Conservation (phyloP, 202 grass and related monocot species). For the Zoysia matrella region DNA sequence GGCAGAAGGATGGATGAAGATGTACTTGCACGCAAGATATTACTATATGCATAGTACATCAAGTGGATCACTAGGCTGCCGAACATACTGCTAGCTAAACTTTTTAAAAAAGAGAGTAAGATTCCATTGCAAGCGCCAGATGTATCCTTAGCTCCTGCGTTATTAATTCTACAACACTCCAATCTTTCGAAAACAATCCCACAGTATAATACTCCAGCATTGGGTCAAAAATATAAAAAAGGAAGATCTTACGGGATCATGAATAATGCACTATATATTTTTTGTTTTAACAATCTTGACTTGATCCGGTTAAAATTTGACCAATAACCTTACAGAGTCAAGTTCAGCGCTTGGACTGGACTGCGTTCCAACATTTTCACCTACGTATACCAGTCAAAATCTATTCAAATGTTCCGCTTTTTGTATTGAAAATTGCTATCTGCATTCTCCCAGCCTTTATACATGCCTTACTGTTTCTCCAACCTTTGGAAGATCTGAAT, state of each 20-base stretch:
- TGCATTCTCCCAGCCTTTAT: neutral
- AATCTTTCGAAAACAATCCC: too few relatives aligned
- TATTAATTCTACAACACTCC: too few relatives aligned
- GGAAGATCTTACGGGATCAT: conserved; percentile 1
- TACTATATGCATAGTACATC: neutral
- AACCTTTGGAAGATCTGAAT: neutral
- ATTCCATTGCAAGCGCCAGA: too few relatives aligned
- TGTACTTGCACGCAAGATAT: conserved; percentile 43
- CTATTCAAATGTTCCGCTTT: conserved; percentile 20
- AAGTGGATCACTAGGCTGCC: too few relatives aligned
- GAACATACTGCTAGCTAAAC: too few relatives aligned
- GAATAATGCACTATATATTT: conserved; percentile 5
- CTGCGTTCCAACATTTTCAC: conserved; percentile 20
- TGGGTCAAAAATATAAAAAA: neutral
- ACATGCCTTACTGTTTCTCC: neutral
- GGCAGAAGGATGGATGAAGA: conserved; percentile 37
- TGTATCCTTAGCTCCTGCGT: too few relatives aligned
- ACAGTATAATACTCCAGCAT: neutral
- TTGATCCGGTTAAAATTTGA: conserved; percentile 39
- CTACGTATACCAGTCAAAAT: neutral
- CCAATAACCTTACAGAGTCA: conserved; percentile 31
- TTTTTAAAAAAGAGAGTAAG: too few relatives aligned
- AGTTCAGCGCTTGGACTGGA: conserved; percentile 63
- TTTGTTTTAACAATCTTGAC: conserved; percentile 48
- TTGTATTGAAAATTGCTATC: neutral